Evolutionary conservation across 2,329 filamentous ascomycete species (phyloP), one percentile per base, ranked within the genome.

Genomic region (Orbilia javanica): DNA sequence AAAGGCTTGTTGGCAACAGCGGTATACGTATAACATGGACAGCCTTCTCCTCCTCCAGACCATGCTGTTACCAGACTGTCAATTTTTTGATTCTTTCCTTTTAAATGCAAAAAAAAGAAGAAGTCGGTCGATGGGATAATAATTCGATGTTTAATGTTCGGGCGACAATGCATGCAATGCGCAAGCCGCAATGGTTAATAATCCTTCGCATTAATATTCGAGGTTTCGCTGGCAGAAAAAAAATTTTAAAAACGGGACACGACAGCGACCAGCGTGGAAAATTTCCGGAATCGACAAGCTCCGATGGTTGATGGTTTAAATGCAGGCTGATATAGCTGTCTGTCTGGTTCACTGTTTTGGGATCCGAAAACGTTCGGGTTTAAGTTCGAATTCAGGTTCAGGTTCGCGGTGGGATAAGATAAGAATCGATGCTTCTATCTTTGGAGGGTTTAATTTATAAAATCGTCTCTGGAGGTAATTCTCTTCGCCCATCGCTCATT

Each of bases 241-340:
- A 4, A 18, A 15, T 3, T n/a, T 5, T 2, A n/a, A 3, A 44
- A n/a, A 18, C 42, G 8, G 65, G 53, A 57, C 66, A 70, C 53
- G 66, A 62, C 66, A 44, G 10, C 31, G 10, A 34, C 4, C 31
- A 68, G 34, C 55, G 55, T 60, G 55, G 55, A 60, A 60, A 42
- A 42, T 44, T 55, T 71, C 67, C 67, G 67, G 67, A 64, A 63
- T 71, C 46, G 53, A 71, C 67, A 63, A 44, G 55, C 62, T 71
- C 67, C 67, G 67, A 44, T 63, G 67, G 44, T 67, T 60, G n/a
- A n/a, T n/a, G n/a, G n/a, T n/a, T n/a, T n/a, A n/a, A 60, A 60
- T 60, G 55, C 55, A 13, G 55, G 55, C 55, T 60, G 55, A 39
- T 60, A 60, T 60, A 60, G 31, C 29, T 55, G 50, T 31, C 50